Conservation (phyloP, 192 early-diverging fungal genomes). For the Umbelopsis sp. region DNA sequence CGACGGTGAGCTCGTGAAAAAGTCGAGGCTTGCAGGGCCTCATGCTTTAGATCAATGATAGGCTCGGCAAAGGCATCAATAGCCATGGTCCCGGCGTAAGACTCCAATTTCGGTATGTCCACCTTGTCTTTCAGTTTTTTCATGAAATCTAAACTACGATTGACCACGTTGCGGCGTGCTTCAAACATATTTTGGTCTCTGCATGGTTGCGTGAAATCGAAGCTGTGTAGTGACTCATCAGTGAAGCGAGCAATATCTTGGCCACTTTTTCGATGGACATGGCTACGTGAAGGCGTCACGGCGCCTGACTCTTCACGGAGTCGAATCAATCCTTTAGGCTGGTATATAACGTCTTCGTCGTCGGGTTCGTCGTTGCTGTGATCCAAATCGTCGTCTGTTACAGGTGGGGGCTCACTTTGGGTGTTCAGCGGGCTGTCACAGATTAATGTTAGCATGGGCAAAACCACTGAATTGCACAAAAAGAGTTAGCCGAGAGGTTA, state of each 20-base stretch:
- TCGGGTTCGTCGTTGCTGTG: not conserved
- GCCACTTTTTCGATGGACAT: conserved; percentile 1
- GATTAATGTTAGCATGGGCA: not conserved
- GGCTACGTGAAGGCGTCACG: not conserved
- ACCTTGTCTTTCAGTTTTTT: conserved; percentile 18
- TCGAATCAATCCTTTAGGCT: conserved; percentile 6
- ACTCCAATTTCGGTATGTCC: not conserved
- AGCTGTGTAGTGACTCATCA: conserved; percentile 34
- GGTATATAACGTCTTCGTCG: not conserved
- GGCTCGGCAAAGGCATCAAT: not conserved
- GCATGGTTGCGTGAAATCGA: conserved; percentile 30
- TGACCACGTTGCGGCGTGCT: conserved; percentile 16
- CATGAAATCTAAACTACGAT: conserved; percentile 34
- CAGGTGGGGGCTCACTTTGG: not conserved
- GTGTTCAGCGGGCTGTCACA: not conserved
- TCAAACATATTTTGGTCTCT: conserved; percentile 19
- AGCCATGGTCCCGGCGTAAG: not conserved
- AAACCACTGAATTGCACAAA: too few species aligned
- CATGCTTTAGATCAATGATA: not conserved
- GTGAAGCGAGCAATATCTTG: conserved; percentile 26
- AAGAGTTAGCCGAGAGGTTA: too few species aligned
- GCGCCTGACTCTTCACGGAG: conserved; percentile 1
- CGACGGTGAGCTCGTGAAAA: not conserved
- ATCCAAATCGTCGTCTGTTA: conserved; percentile 2
- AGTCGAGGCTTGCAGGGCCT: not conserved